Evolutionary conservation across 192 early-diverging fungal genomes (phyloP).

Genomic region (Oehlia diaphana): DNA sequence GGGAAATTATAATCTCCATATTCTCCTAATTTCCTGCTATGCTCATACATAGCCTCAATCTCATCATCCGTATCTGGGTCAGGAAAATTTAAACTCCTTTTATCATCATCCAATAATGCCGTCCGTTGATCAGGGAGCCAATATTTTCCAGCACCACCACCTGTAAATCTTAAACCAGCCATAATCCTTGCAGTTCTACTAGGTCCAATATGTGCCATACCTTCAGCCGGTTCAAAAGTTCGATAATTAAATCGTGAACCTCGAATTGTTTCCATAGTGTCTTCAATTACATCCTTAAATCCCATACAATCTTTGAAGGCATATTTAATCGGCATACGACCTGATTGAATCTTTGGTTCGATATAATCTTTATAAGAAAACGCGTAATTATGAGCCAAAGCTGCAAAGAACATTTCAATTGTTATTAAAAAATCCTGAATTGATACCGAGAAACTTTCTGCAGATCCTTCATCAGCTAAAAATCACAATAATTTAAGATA

Average conservation of each 20-base stretch:
- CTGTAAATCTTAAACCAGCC: constrained; percentile 56
- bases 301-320: constrained; percentile 84
- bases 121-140: constrained; percentile 42
- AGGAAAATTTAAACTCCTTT: constrained; percentile 35
- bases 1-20: constrained; percentile 36
- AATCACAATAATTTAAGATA: not conserved
- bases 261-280: constrained; percentile 73
- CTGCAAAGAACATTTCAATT: constrained; percentile 84
- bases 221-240: constrained; percentile 74
- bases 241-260: constrained; percentile 79
- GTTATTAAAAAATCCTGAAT: constrained; percentile 92
- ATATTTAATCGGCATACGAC: constrained; percentile 71
- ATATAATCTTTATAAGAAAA: constrained; percentile 84
- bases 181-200: constrained; percentile 58
- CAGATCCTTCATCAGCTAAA: constrained; percentile 45
- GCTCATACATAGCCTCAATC: constrained; percentile 32
- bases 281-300: constrained; percentile 79
- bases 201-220: constrained; percentile 56
- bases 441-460: constrained; percentile 74
- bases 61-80: constrained; percentile 41
- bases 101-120: constrained; percentile 10
- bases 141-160: constrained; percentile 52
- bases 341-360: constrained; percentile 65
- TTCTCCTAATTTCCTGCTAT: constrained; percentile 28
- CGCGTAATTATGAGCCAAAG: constrained; percentile 77